Evolutionary conservation across 257 asterid genomes (phyloP), one percentile per base, ranked within the genome.

Genomic region (Paraleonurus japonicus): DNA sequence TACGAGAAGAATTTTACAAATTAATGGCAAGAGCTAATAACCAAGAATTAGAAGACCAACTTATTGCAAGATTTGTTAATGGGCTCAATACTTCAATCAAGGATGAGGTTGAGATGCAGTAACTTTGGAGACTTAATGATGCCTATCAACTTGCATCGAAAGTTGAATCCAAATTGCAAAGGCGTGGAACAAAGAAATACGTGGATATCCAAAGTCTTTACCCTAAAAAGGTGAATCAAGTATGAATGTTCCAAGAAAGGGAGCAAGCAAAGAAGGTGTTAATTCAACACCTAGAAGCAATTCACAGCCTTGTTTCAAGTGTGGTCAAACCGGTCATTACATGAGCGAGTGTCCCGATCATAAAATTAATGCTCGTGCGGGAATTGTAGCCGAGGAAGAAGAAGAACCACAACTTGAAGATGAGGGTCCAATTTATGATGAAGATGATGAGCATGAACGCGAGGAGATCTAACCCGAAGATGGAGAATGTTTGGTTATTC

Each of bases 261-360:
- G n/a, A n/a, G n/a, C n/a, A n/a, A n/a, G n/a, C 45, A 27, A 51
- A 30, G 66, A 28, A 4, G 45, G 67, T 32, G 58, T 1, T 50
- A 50, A 50, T 17, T 6, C 26, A 19, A 0, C 27, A 4, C 12
- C 23, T 50, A 50, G 17, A 50, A 7, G 23, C 3, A 50, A 50
- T 9, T 50, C 26, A 50, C 17, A 19, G 4, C 2, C 58, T 17
- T 64, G 55, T 20, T 64, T 37, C 54, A 64, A 37, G 3, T 20
- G 63, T 20, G 64, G 64, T 0, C 64, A 68, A 51, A 0, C 22
- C 15, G 75, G 67, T n/a, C 75, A 70, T 4, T 70, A 15, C 11
- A 70, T 70, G 58, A 55, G 4, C 1, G 41, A 70, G 17, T 70
- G 45, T 7, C 59, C 45, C 0, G 58, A 58, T 7, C 68, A 3